These are phyloP conservation scores for Trichoderma parareesei DNA, from an alignment of 495 filamentous ascomycete genomes.

Conservation along the genomic window DNA sequence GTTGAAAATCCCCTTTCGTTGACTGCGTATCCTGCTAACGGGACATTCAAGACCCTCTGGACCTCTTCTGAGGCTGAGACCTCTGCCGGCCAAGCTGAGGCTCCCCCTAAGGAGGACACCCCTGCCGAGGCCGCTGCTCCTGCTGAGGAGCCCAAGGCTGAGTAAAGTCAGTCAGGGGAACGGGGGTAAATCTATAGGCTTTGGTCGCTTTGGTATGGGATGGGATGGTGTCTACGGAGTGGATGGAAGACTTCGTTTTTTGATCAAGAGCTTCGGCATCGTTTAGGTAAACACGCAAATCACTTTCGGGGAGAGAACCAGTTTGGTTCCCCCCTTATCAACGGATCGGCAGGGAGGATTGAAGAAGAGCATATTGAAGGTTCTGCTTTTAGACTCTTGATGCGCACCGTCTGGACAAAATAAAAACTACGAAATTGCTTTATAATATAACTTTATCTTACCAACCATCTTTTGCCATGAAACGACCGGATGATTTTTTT, in stretches of 20 bases:
- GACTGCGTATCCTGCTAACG: conserved; percentile 6
- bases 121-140: conserved; percentile 32
- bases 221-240: conserved; percentile 47
- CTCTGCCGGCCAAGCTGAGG: conserved; percentile 55
- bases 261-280: conserved; percentile 41
- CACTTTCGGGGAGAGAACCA: conserved; percentile 22
- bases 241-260: conserved; percentile 35
- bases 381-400: conserved; percentile 42
- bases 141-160: conserved; percentile 43
- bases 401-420: conserved; percentile 34
- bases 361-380: conserved; percentile 35
- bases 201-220: conserved; percentile 20
- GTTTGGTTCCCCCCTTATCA: conserved; percentile 15
- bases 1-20: conserved; percentile 21
- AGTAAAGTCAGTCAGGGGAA: conserved; percentile 32
- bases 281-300: conserved; percentile 42
- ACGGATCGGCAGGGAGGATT: conserved; percentile 33
- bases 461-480: neutral
- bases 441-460: neutral
- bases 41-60: conserved; percentile 78
- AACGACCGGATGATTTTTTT: too few relatives aligned
- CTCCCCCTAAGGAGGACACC: conserved; percentile 45
- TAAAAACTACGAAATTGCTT: conserved; percentile 31
- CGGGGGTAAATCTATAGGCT: conserved; percentile 18
- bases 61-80: conserved; percentile 97